phyloP scores from a whole-genome alignment of 2,329 filamentous ascomycete genomes.

The Ophiostoma pallidulum region DNA sequence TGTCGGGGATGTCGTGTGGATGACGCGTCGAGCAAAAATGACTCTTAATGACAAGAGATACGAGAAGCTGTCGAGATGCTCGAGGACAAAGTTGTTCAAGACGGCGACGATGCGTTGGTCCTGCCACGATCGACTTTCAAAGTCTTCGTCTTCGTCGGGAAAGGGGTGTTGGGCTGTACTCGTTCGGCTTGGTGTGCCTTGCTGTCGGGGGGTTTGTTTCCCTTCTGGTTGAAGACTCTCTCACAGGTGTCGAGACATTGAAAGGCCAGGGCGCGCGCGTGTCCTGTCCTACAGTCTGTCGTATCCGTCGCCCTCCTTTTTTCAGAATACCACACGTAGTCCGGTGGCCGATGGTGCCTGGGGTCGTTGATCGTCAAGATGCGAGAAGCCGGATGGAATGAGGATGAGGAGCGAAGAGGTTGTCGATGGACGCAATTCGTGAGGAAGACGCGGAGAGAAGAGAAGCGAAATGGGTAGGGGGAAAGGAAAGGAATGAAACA shows the following conservation, averaged over 20 bases:
- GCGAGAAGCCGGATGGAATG: no score
- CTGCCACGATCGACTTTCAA: slow-evolving; percentile 11
- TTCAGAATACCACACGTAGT: no score
- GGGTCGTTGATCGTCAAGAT: no score
- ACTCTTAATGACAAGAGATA: not conserved
- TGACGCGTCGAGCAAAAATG: not conserved
- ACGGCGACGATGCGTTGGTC: slow-evolving; percentile 8
- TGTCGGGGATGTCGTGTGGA: no score
- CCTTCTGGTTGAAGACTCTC: not conserved
- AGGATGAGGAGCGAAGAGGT: no score
- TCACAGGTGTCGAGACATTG: slow-evolving; percentile 13
- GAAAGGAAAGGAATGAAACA: slow-evolving; percentile 3
- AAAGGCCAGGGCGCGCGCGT: no score
- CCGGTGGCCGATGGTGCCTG: not conserved
- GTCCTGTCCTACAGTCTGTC: not conserved
- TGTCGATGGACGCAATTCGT: no score
- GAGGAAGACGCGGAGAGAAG: not conserved
- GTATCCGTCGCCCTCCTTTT: no score
- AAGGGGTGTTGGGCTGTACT: no score
- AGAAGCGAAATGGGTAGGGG: not conserved
- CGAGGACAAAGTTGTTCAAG: not conserved
- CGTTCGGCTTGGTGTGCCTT: not conserved
- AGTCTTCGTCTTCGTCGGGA: not conserved
- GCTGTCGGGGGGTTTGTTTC: not conserved
- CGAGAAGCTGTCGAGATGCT: not conserved